These are phyloP conservation scores for Fusarium heterosporum DNA, from an alignment of 2,329 filamentous ascomycete species.

Conservation along the genomic window DNA sequence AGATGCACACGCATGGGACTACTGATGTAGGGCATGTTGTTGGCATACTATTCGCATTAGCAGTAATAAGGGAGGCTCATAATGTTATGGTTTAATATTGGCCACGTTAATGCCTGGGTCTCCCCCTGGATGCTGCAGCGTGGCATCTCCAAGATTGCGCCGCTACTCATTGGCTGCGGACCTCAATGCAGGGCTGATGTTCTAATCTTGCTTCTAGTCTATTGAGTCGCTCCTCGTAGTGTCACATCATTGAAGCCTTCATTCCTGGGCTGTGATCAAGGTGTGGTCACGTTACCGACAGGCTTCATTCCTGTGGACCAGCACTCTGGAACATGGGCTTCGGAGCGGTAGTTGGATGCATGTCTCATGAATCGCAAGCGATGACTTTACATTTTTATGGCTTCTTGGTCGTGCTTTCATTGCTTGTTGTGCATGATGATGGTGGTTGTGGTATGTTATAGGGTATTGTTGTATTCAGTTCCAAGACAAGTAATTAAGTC, in stretches of 20 bases:
- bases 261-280: slow-evolving; percentile 29
- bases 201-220: slow-evolving; percentile 3
- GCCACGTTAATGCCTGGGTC: slow-evolving; percentile 13
- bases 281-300: slow-evolving; percentile 19
- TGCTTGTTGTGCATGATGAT: not conserved
- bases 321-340: slow-evolving; percentile 23
- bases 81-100: slow-evolving; percentile 11
- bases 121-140: slow-evolving; percentile 31
- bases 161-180: not conserved
- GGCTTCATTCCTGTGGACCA: slow-evolving; percentile 30
- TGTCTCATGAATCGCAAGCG: slow-evolving; percentile 20
- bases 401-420: not conserved
- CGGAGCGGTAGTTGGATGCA: not conserved
- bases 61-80: slow-evolving; percentile 13
- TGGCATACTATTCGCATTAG: slow-evolving; percentile 10
- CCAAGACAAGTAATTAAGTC: slow-evolving; percentile 6
- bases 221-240: slow-evolving; percentile 8
- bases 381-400: not conserved
- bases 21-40: slow-evolving; percentile 29
- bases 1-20: slow-evolving; percentile 23
- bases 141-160: slow-evolving; percentile 11
- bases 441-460: not conserved
- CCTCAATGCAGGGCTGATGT: slow-evolving; percentile 2
- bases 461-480: not conserved
- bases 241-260: slow-evolving; percentile 7